Conservation (phyloP, 2,329 filamentous ascomycete species). For the Alternaria panax region DNA sequence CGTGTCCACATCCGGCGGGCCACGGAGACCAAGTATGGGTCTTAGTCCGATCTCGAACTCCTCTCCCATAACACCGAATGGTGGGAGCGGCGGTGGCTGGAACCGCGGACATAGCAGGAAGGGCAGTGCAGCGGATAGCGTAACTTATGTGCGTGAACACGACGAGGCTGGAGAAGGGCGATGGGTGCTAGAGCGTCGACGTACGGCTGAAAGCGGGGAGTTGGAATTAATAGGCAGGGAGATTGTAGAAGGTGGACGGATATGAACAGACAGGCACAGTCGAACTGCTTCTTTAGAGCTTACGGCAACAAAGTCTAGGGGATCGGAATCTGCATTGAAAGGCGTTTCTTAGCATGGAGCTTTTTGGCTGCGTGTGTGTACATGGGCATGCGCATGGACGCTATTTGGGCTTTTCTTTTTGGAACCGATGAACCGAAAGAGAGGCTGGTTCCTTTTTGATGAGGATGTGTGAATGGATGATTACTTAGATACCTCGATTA, state of each 20-base stretch:
- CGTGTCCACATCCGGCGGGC: slow-evolving; percentile 26
- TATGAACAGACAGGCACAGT: slow-evolving; percentile 15
- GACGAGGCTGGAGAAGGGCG: slow-evolving; percentile 65
- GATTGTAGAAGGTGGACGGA: slow-evolving; percentile 64
- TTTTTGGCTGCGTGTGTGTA: not conserved
- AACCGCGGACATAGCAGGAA: slow-evolving; percentile 47
- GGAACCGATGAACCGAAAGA: not conserved
- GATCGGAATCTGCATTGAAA: not conserved
- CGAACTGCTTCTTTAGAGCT: too few relatives aligned
- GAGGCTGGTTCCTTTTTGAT: slow-evolving; percentile 1
- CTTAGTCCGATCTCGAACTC: slow-evolving; percentile 44
- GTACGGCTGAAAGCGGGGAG: slow-evolving; percentile 71
- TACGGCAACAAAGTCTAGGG: too few relatives aligned
- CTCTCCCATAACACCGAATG: slow-evolving; percentile 42
- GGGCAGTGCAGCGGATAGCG: slow-evolving; percentile 67
- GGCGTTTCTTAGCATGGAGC: not conserved
- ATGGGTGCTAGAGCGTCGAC: slow-evolving; percentile 74
- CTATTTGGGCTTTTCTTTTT: not conserved
- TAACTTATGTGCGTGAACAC: slow-evolving; percentile 70
- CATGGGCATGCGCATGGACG: not conserved
- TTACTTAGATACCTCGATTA: not conserved
- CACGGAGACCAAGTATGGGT: slow-evolving; percentile 40
- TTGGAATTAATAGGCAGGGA: slow-evolving; percentile 71
- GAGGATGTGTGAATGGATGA: not conserved
- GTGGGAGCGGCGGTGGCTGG: slow-evolving; percentile 32